Percentiles rank a stretch among this genome's conserved stretches.
Conservation (phyloP, 345 rosid species). For the Pistacia vera region DNA sequence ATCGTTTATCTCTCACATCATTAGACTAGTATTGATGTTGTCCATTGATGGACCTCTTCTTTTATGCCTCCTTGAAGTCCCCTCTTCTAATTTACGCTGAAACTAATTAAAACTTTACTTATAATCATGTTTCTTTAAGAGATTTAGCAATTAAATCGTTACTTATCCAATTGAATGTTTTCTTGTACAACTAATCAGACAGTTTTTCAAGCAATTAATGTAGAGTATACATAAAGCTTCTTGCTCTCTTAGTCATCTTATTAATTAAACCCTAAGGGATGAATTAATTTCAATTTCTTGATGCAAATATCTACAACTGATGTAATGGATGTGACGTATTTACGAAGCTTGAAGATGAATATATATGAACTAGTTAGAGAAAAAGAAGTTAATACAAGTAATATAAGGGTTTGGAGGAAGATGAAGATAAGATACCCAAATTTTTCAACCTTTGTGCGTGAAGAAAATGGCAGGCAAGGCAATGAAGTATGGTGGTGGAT, state of each 20-base stretch:
- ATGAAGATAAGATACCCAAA: background rate
- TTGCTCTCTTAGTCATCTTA: no score
- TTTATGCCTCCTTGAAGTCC: no score
- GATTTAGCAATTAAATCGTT: no score
- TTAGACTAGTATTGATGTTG: no score
- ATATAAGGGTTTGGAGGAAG: no score
- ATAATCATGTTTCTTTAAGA: no score
- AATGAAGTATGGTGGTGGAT: slow-evolving; percentile 26
- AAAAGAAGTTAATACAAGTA: background rate
- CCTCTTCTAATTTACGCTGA: no score
- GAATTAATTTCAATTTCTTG: slow-evolving; percentile 4
- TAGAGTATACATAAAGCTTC: no score
- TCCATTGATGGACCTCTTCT: background rate
- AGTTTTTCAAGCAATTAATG: background rate
- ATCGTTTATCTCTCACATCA: background rate
- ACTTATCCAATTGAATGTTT: slow-evolving; percentile 19
- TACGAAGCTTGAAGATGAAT: slow-evolving; percentile 6
- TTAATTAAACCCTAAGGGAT: background rate
- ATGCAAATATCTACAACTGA: background rate
- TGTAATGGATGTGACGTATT: slow-evolving; percentile 8
- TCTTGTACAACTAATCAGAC: slow-evolving; percentile 29
- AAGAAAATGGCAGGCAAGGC: background rate
- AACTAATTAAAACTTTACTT: no score
- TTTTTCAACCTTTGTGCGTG: slow-evolving; percentile 14
- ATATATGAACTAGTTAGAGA: background rate